These are phyloP conservation scores for Ogataea sp. DNA, from an alignment of 805 yeast species.

Conservation along the genomic window DNA sequence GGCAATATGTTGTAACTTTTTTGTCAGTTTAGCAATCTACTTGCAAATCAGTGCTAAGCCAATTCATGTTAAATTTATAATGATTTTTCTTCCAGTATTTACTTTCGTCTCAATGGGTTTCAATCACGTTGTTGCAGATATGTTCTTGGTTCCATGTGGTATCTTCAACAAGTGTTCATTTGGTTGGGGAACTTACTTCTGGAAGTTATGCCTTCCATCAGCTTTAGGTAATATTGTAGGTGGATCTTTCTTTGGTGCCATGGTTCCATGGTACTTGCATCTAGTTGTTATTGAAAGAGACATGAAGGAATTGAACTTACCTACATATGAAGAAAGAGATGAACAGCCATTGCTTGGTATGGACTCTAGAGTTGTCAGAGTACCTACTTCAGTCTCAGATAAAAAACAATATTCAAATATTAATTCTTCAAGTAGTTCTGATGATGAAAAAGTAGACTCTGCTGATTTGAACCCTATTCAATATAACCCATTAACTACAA, in stretches of 20 bases:
- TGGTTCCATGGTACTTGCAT: constrained; percentile 68
- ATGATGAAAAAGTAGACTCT: background rate
- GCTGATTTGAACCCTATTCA: background rate
- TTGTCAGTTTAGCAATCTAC: constrained; percentile 67
- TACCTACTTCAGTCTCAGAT: constrained; percentile 7
- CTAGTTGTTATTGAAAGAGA: constrained; percentile 66
- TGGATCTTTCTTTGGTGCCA: constrained; percentile 58
- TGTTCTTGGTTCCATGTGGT: constrained; percentile 62
- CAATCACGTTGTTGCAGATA: constrained; percentile 78
- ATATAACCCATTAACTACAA: background rate
- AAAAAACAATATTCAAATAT: background rate
- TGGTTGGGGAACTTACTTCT: constrained; percentile 55
- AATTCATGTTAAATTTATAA: constrained; percentile 59
- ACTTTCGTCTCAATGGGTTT: constrained; percentile 75
- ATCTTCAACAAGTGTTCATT: constrained; percentile 58
- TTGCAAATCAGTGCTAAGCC: constrained; percentile 76
- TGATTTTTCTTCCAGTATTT: constrained; percentile 62
- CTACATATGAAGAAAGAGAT: constrained; percentile 62
- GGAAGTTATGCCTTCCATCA: constrained; percentile 69
- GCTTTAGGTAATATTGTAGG: constrained; percentile 73
- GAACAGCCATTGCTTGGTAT: constrained; percentile 73
- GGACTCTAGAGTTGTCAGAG: constrained; percentile 72
- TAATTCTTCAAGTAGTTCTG: background rate
- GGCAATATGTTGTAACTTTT: constrained; percentile 71
- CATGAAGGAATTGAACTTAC: constrained; percentile 51